Evolutionary conservation across 1,139 yeast genomes (phyloP).

Genomic region (Citeromyces siamensis): DNA sequence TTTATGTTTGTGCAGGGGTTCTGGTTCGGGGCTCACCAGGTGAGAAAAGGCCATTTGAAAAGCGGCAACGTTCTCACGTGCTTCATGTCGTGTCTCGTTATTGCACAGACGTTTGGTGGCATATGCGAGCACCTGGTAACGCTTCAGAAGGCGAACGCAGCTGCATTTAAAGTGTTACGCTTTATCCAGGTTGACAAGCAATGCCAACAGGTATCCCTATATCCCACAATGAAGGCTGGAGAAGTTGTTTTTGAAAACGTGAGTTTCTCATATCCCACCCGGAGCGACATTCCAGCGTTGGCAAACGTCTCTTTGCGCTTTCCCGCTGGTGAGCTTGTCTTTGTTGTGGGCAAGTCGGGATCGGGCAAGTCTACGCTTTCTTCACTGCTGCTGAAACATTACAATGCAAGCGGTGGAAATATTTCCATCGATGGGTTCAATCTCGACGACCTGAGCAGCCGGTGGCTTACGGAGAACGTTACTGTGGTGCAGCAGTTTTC

Average conservation of each 20-base stretch:
- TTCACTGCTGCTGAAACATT: slow-evolving; percentile 47
- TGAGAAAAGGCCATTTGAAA: slow-evolving; percentile 31
- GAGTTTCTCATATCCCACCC: slow-evolving; percentile 47
- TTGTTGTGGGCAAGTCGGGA: slow-evolving; percentile 77
- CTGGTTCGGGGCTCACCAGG: slow-evolving; percentile 74
- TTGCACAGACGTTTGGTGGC: slow-evolving; percentile 46
- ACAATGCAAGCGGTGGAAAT: slow-evolving; percentile 31
- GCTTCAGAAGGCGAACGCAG: slow-evolving; percentile 54
- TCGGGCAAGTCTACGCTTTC: slow-evolving; percentile 85
- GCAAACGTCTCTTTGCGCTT: slow-evolving; percentile 32
- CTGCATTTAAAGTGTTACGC: slow-evolving; percentile 28
- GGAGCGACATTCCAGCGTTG: slow-evolving; percentile 32
- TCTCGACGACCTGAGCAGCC: slow-evolving; percentile 26
- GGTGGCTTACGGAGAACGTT: slow-evolving; percentile 51
- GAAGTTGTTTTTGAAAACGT: slow-evolving; percentile 38
- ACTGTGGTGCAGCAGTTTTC: slow-evolving; percentile 67
- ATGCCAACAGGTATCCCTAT: background rate
- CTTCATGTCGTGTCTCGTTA: slow-evolving; percentile 65
- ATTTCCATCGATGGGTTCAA: slow-evolving; percentile 44
- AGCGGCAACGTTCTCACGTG: slow-evolving; percentile 68
- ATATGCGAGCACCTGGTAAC: slow-evolving; percentile 40
- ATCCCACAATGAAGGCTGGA: slow-evolving; percentile 19
- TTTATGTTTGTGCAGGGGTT: slow-evolving; percentile 84
- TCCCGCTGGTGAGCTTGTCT: slow-evolving; percentile 35
- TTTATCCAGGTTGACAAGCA: slow-evolving; percentile 13